Conservation (phyloP, 2,329 filamentous ascomycete genomes). For the Diaporthe eres region DNA sequence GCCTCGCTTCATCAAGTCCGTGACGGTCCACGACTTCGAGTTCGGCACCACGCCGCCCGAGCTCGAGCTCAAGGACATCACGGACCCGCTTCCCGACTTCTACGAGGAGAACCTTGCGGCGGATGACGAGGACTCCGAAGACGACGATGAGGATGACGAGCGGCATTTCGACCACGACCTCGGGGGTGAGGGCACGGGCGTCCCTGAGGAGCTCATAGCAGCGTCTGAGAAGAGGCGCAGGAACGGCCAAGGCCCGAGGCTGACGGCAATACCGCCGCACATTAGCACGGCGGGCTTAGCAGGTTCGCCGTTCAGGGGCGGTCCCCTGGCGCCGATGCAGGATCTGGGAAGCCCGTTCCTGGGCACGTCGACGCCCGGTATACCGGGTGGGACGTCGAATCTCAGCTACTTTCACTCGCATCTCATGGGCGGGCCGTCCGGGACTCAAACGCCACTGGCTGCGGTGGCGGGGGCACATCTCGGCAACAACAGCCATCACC, state of each 20-base stretch:
- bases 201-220: constrained; percentile 52
- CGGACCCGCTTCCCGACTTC: constrained; percentile 94
- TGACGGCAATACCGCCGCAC: constrained; percentile 53
- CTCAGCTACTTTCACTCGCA: constrained; percentile 88
- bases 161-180: constrained; percentile 54
- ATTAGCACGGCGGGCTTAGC: constrained; percentile 54
- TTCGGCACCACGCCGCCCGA: constrained; percentile 88
- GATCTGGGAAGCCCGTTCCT: constrained; percentile 71
- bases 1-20: constrained; percentile 96
- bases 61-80: constrained; percentile 95
- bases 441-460: constrained; percentile 83
- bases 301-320: neutral
- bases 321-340: constrained; percentile 40
- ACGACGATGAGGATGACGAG: constrained; percentile 59
- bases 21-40: constrained; percentile 93
- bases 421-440: constrained; percentile 78
- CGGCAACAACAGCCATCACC: constrained; percentile 55
- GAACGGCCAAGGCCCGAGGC: constrained; percentile 40
- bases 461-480: constrained; percentile 82
- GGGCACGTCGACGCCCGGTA: constrained; percentile 72
- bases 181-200: constrained; percentile 49
- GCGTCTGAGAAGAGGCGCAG: constrained; percentile 44
- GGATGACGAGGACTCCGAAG: constrained; percentile 68
- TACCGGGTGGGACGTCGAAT: constrained; percentile 81
- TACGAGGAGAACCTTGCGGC: constrained; percentile 86